A percentile compares a stretch with the other conserved stretches of the same genome.
phyloP scores from a whole-genome alignment of 352 stramenopile species.

The Phytophthora lateralis region DNA sequence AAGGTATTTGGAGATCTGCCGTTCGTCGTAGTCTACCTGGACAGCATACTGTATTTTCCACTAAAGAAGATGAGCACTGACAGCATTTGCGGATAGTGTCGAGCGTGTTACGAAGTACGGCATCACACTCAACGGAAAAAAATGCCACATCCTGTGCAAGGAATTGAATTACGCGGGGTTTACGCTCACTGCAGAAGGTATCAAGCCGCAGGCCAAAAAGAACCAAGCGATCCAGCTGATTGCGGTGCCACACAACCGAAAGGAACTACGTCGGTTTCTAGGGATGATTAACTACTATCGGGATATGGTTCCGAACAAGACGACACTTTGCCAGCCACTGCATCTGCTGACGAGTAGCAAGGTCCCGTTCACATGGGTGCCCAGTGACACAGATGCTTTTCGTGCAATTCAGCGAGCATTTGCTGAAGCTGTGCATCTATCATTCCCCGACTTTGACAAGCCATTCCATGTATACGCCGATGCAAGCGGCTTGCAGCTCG shows the following conservation, averaged over 20 bases:
- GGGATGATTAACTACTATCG: constrained; percentile 17
- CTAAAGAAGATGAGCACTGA: not conserved
- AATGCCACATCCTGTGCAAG: not conserved
- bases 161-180: not conserved
- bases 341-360: constrained; percentile 1
- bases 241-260: too few relatives aligned
- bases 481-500: constrained; percentile 3
- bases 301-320: constrained; percentile 11
- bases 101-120: not conserved
- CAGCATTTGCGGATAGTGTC: not conserved
- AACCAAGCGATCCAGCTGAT: not conserved
- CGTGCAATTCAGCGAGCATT: not conserved
- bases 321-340: not conserved
- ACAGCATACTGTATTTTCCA: not conserved
- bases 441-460: not conserved
- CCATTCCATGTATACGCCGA: not conserved
- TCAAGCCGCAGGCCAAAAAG: not conserved
- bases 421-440: not conserved
- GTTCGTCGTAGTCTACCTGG: not conserved
- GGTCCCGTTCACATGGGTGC: not conserved
- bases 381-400: not conserved
- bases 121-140: not conserved
- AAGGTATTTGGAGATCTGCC: not conserved
- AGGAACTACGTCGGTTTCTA: not conserved
- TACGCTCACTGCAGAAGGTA: not conserved